Evolutionary conservation across 2,329 filamentous ascomycete species (phyloP), one percentile per base, ranked within the genome.

Genomic region (Fusarium sp.): DNA sequence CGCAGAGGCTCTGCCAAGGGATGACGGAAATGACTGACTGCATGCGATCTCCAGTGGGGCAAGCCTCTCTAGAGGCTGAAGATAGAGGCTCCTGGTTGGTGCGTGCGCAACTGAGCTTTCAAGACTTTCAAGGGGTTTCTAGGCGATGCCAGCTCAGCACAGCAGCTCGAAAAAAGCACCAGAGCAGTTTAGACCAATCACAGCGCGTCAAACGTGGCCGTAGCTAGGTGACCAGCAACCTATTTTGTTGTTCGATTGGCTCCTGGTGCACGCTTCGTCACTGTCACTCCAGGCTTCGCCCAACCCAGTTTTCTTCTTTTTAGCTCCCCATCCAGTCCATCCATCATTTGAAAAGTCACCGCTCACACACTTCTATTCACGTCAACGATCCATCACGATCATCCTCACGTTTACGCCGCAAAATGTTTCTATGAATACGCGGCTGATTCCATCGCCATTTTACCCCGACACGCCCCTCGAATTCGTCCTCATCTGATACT

Each of bases 181-280:
- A 36, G 40, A 38, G n/a, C 24, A 13, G 24, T 36, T 21, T 24
- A 2, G 38, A 17, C 72, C 70, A 74, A 75, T 69, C 56, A 69
- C 10, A 72, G 33, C 64, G 59, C 67, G 67, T 21, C 39, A 71
- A 34, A 50, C 47, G 31, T 43, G 21, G 36, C 46, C 61, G 67
- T 70, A 73, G 62, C 70, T 71, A 44, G 71, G 67, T 46, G 63
- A 67, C 69, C 60, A 57, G 55, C 33, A 36, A 43, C 56, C 70
- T 69, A 65, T 61, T 46, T 73, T 64, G 65, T 71, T 75, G 63
- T 75, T 75, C 64, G 57, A 73, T 63, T 64, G 67, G 71, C 71
- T 71, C 67, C 66, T 61, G 57, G 59, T 43, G 63, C 73, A 75
- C 65, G 70, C 73, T 74, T 75, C 73, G 71, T 75, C 73, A 73